Base-by-base conservation (phyloP, 768 basidiomycete genomes). In the Tricholoma terreum region DNA sequence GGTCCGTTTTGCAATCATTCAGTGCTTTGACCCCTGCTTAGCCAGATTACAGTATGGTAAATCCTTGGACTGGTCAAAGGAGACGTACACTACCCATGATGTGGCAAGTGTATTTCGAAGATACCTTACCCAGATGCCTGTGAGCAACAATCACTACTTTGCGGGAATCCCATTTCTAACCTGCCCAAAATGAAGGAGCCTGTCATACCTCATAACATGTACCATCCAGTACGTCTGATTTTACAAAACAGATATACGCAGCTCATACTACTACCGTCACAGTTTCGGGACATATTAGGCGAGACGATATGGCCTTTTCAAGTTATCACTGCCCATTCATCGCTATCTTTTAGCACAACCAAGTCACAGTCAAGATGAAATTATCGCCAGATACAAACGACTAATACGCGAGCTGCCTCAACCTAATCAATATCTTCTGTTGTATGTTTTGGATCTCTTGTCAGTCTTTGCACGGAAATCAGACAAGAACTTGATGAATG, bases 81-180 rank as follows among this genome's bases (percentile, higher is more conserved):
- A 90, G 65, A 77, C 81, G 17, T 98, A 89, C 70, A 96, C 89
- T n/a, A 84, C 93, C 12, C 96, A 99, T 69, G 96, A 99, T 69
- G 94, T 97, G 51, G 96, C 96, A 17, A 97, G 92, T 64, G 94
- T 99, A 54, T 94, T 98, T 67, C 83, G 96, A 58, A 77, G 96
- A 76, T 99, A 93, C 72, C 84, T 99, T 50, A 98, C 95, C 0
- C 90, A 91, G 68, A 93, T 98, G 90, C 94, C 97, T 31, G 95
- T 95, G 65, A 70, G 91, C 84, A 54, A 30, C 27, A 31, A 15
- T n/a, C 17, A 17, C n/a, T 31, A 49, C 15, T 30, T n/a, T 31
- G 30, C 15, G 14, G n/a, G n/a, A 31, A 15, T 31, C 27, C 17
- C 6, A 31, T 30, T 52, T 31, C 63, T 34, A 43, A 27, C 27